These are phyloP conservation scores for Populus tomentosa DNA, from an alignment of 441 rosid genomes.

Conservation along the genomic window DNA sequence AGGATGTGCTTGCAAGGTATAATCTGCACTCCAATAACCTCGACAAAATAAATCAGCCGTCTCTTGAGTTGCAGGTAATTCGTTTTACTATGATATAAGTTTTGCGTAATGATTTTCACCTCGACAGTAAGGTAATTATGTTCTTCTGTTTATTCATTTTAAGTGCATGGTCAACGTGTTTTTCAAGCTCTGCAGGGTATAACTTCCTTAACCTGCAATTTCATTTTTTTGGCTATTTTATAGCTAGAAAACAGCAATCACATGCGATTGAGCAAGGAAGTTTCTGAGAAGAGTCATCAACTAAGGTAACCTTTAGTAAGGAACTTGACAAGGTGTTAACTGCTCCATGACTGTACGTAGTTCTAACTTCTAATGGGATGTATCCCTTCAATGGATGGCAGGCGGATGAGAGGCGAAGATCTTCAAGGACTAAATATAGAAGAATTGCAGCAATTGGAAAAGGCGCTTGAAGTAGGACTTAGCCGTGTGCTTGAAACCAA, in stretches of 20 bases:
- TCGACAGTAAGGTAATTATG: neutral
- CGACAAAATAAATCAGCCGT: slow-evolving; percentile 35
- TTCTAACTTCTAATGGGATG: neutral
- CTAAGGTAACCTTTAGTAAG: slow-evolving; percentile 31
- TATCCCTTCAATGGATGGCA: slow-evolving; percentile 12
- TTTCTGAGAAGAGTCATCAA: slow-evolving; percentile 42
- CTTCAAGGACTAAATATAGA: slow-evolving; percentile 48
- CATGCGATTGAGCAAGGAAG: slow-evolving; percentile 45
- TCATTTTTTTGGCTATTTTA: neutral
- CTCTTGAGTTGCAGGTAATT: slow-evolving; percentile 56
- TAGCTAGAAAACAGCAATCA: slow-evolving; percentile 46
- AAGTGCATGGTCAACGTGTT: neutral
- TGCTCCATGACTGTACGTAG: neutral
- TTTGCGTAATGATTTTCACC: neutral
- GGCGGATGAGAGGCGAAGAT: slow-evolving; percentile 66
- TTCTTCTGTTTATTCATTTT: neutral
- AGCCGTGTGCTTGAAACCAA: slow-evolving; percentile 37
- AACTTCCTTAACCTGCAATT: neutral
- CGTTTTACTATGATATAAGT: neutral
- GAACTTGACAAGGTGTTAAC: neutral
- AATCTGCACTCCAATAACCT: slow-evolving; percentile 42
- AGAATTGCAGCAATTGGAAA: slow-evolving; percentile 49
- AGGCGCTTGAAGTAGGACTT: slow-evolving; percentile 47
- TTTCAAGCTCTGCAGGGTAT: neutral
- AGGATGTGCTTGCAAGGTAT: slow-evolving; percentile 44